A percentile compares a stretch with the other conserved stretches of the same genome.
Evolutionary conservation across 805 yeast genomes (phyloP).

Genomic region (Sugiyamaella americana): DNA sequence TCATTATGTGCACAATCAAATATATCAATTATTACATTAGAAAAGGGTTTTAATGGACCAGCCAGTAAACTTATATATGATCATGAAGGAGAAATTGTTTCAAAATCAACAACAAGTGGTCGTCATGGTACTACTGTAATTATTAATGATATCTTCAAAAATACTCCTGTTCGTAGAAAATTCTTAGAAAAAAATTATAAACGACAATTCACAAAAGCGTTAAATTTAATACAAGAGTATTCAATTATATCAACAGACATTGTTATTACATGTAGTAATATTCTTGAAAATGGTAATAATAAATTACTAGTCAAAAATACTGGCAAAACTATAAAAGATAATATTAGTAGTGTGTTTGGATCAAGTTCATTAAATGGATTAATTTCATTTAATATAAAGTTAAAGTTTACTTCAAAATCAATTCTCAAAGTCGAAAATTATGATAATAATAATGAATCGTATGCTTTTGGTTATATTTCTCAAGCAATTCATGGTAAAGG

Average conservation of each 20-base stretch:
- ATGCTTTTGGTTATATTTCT: slow-evolving; percentile 43
- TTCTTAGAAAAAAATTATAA: slow-evolving; percentile 62
- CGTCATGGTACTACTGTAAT: slow-evolving; percentile 63
- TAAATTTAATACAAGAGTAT: slow-evolving; percentile 59
- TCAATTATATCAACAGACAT: slow-evolving; percentile 53
- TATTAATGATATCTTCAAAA: slow-evolving; percentile 54
- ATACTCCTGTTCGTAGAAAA: slow-evolving; percentile 75
- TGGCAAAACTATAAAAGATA: slow-evolving; percentile 41
- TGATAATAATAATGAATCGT: slow-evolving; percentile 37
- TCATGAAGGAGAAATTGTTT: slow-evolving; percentile 45
- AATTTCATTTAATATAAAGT: slow-evolving; percentile 39
- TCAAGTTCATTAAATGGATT: slow-evolving; percentile 56
- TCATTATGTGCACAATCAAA: slow-evolving; percentile 46
- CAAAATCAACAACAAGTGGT: slow-evolving; percentile 41
- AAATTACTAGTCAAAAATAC: slow-evolving; percentile 56
- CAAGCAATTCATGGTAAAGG: slow-evolving; percentile 76
- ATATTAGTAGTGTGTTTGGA: slow-evolving; percentile 67
- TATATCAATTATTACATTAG: slow-evolving; percentile 45
- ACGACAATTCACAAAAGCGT: slow-evolving; percentile 66
- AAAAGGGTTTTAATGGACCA: slow-evolving; percentile 41
- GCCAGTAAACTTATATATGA: slow-evolving; percentile 54
- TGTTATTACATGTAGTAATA: slow-evolving; percentile 55
- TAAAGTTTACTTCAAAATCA: slow-evolving; percentile 9
- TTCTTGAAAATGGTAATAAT: slow-evolving; percentile 31
- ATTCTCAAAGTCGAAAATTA: slow-evolving; percentile 39